phyloP scores from a whole-genome alignment of 805 yeast genomes.

The Myxozyma geophila region DNA sequence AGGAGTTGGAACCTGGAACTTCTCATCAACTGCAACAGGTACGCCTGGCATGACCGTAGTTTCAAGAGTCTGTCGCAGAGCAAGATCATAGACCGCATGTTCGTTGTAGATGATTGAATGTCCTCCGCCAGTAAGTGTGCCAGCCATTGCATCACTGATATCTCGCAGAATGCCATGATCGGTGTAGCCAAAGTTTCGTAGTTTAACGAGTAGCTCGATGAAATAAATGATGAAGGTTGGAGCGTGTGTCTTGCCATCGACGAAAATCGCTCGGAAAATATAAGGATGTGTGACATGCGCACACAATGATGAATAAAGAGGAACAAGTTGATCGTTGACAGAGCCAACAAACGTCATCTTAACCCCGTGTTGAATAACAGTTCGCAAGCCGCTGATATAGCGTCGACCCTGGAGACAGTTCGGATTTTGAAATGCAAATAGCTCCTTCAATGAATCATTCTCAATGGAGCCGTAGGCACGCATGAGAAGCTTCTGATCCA shows the following conservation, averaged over 20 bases:
- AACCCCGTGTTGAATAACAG: constrained; percentile 68
- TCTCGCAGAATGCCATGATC: constrained; percentile 90
- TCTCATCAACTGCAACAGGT: constrained; percentile 40
- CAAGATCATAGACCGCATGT: constrained; percentile 79
- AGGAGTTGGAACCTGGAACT: constrained; percentile 58
- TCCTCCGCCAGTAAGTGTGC: constrained; percentile 93
- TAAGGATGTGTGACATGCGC: constrained; percentile 86
- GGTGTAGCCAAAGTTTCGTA: constrained; percentile 75
- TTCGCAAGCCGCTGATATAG: constrained; percentile 67
- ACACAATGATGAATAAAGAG: constrained; percentile 85
- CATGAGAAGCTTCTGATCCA: constrained; percentile 80
- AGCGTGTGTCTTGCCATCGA: constrained; percentile 68
- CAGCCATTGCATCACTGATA: constrained; percentile 77
- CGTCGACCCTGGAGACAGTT: constrained; percentile 72
- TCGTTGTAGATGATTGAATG: constrained; percentile 90
- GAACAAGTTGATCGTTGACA: constrained; percentile 91
- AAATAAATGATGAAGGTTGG: constrained; percentile 79
- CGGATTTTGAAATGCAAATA: constrained; percentile 85
- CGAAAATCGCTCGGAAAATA: constrained; percentile 83
- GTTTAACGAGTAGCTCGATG: constrained; percentile 72
- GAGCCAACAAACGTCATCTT: constrained; percentile 86
- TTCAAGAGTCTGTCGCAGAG: constrained; percentile 72
- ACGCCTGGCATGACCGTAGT: constrained; percentile 60
- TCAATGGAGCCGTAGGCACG: constrained; percentile 91
- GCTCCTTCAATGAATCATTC: constrained; percentile 79